phyloP scores from a whole-genome alignment of 257 asterid genomes.

The Knoxia roxburghii region DNA sequence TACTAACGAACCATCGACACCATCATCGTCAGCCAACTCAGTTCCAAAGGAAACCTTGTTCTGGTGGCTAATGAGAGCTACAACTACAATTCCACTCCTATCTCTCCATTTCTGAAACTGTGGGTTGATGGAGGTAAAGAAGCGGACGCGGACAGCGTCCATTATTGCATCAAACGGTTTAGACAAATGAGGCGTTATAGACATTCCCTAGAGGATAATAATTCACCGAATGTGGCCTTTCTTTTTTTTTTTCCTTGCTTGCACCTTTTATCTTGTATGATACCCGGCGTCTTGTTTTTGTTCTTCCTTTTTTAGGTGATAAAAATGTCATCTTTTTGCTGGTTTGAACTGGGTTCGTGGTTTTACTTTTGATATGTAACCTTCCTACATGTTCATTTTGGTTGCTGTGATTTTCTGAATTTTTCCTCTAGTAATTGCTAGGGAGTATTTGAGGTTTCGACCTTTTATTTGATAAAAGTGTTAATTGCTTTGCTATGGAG shows the following conservation, averaged over 20 bases:
- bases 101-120: constrained; percentile 10
- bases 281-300: not conserved
- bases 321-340: not conserved
- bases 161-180: constrained; percentile 8
- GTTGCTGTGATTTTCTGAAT: not conserved
- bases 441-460: not conserved
- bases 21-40: not conserved
- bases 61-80: constrained; percentile 2
- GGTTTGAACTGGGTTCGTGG: not conserved
- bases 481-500: too few relatives aligned
- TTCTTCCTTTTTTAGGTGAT: not conserved
- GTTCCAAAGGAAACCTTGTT: constrained; percentile 7
- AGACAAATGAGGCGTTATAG: constrained; percentile 6
- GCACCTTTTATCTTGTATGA: too few relatives aligned
- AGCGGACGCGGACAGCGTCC: constrained; percentile 1
- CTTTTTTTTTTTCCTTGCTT: not conserved
- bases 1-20: not conserved
- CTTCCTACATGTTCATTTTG: not conserved
- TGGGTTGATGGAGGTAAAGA: constrained; percentile 18
- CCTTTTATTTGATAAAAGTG: not conserved
- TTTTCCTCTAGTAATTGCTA: not conserved
- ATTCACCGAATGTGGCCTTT: too few relatives aligned
- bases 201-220: constrained; percentile 14
- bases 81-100: not conserved
- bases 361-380: not conserved